A percentile compares a stretch with the other conserved stretches of the same genome.
phyloP scores from a whole-genome alignment of 495 filamentous ascomycete genomes.

The Penicillium herquei region DNA sequence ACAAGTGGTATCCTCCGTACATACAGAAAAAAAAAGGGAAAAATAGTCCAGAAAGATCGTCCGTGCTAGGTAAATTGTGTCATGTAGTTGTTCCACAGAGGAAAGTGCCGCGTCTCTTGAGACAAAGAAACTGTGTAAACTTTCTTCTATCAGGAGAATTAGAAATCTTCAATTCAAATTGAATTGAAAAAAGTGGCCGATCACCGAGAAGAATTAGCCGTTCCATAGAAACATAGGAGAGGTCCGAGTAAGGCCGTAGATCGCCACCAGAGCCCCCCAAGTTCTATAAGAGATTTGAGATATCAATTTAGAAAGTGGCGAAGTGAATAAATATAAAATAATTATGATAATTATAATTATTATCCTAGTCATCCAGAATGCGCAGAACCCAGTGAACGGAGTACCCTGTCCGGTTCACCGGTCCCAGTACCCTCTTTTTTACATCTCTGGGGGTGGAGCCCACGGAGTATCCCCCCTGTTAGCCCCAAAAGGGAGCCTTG shows the following conservation, averaged over 20 bases:
- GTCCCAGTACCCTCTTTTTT: constrained; percentile 5
- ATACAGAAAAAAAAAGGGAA: constrained; percentile 7
- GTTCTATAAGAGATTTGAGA: constrained; percentile 10
- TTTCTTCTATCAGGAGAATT: neutral
- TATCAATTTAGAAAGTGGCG: constrained; percentile 23
- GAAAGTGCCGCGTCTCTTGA: constrained; percentile 15
- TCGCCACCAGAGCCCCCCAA: constrained; percentile 13
- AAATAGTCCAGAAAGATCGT: constrained; percentile 17
- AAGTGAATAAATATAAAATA: constrained; percentile 1
- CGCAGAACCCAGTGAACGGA: neutral
- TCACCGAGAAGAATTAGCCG: constrained; percentile 26
- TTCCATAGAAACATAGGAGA: constrained; percentile 17
- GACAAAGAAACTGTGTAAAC: constrained; percentile 12
- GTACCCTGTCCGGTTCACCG: constrained; percentile 22
- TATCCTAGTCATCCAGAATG: neutral
- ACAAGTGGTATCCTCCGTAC: neutral
- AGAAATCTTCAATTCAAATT: neutral
- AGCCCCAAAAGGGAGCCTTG: constrained; percentile 16
- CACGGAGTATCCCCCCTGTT: constrained; percentile 12
- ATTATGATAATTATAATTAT: neutral
- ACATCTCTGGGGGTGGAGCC: constrained; percentile 20
- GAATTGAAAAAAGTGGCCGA: constrained; percentile 11
- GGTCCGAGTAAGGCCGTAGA: constrained; percentile 5
- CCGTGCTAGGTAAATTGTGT: constrained; percentile 15
- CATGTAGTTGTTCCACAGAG: constrained; percentile 2